phyloP scores from a whole-genome alignment of 768 basidiomycete genomes.

The Pholiota molesta region DNA sequence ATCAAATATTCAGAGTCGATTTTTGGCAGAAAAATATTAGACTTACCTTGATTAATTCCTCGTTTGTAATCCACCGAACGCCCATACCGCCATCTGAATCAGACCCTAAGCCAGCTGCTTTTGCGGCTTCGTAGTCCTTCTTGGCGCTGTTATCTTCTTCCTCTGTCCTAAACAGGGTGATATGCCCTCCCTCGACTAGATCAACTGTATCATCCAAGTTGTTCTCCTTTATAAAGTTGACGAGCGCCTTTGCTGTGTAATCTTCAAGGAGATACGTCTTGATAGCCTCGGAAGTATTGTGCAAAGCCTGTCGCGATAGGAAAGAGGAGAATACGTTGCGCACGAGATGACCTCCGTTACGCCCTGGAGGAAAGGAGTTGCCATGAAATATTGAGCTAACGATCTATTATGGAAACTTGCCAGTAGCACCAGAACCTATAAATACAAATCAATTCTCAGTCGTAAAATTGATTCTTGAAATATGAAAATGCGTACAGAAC shows the following conservation, averaged over 20 bases:
- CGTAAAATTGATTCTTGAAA: too few relatives aligned
- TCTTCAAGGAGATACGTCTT: slow-evolving; percentile 59
- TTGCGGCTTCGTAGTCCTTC: slow-evolving; percentile 56
- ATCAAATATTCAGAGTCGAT: not conserved
- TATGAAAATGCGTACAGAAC: slow-evolving; percentile 61
- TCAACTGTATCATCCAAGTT: slow-evolving; percentile 56
- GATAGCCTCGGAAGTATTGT: slow-evolving; percentile 58
- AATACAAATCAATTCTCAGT: not conserved
- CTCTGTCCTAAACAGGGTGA: slow-evolving; percentile 50
- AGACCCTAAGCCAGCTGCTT: slow-evolving; percentile 51
- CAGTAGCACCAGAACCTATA: slow-evolving; percentile 77
- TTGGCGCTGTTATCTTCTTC: slow-evolving; percentile 41
- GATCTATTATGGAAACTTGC: slow-evolving; percentile 35
- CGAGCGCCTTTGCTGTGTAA: slow-evolving; percentile 51
- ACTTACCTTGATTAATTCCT: slow-evolving; percentile 50
- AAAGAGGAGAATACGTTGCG: slow-evolving; percentile 54
- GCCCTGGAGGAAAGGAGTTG: slow-evolving; percentile 44
- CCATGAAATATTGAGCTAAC: not conserved
- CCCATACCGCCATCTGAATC: slow-evolving; percentile 7
- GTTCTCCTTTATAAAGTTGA: slow-evolving; percentile 48
- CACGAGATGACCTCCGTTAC: slow-evolving; percentile 81
- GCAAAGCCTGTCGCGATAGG: slow-evolving; percentile 31
- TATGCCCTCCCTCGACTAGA: slow-evolving; percentile 59
- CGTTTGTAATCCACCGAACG: slow-evolving; percentile 49
- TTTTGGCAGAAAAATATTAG: not conserved